Conservation (phyloP, 2,329 filamentous ascomycete genomes). For the Fusarium zealandicum region DNA sequence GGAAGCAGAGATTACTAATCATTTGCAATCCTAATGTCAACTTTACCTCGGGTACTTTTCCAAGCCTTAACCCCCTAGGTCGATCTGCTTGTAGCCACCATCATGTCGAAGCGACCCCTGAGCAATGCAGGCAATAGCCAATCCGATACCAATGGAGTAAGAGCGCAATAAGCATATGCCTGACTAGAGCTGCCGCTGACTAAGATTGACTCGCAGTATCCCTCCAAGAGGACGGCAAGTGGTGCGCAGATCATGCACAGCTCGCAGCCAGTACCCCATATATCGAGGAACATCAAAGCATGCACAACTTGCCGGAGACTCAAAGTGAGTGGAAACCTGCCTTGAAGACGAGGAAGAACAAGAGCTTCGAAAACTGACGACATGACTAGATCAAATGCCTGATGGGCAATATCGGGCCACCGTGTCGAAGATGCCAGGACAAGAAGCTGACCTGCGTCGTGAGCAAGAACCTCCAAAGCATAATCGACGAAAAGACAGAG, state of each 20-base stretch:
- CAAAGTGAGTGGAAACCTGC: constrained; percentile 36
- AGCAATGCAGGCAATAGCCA: too few species aligned
- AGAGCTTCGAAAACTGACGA: not conserved
- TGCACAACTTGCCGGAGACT: constrained; percentile 48
- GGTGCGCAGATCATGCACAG: not conserved
- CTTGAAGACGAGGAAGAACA: not conserved
- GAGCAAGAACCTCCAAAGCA: constrained; percentile 50
- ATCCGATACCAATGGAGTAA: too few species aligned
- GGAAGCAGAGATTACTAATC: too few species aligned
- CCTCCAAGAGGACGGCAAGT: constrained; percentile 1
- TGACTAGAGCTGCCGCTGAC: too few species aligned
- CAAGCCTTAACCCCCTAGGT: too few species aligned
- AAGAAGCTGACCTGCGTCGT: constrained; percentile 46
- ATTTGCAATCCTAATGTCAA: too few species aligned
- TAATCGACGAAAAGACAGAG: constrained; percentile 49
- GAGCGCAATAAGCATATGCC: too few species aligned
- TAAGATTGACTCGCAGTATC: not conserved
- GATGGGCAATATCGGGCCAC: constrained; percentile 47
- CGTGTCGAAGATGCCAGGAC: constrained; percentile 47
- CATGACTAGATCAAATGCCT: constrained; percentile 47
- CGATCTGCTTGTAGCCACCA: too few species aligned
- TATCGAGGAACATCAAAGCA: constrained; percentile 47
- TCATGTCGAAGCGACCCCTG: too few species aligned
- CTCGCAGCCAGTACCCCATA: constrained; percentile 29
- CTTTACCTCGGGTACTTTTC: too few species aligned